Conservation (phyloP, 768 basidiomycete species). For the Podaxis sp. region DNA sequence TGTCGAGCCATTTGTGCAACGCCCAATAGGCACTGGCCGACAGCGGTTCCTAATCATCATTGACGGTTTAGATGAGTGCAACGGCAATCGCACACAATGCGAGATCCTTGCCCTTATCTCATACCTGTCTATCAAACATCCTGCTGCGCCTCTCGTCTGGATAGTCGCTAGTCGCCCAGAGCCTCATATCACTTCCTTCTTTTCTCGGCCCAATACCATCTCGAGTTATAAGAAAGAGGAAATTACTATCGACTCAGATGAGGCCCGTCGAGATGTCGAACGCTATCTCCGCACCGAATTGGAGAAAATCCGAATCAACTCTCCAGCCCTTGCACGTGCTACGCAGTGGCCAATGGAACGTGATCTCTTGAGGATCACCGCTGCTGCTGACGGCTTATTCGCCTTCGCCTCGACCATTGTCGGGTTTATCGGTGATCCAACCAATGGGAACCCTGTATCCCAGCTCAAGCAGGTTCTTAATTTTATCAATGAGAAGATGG, state of each 20-base stretch:
- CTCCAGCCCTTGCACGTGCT: not conserved
- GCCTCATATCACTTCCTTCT: constrained; percentile 19
- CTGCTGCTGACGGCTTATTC: not conserved
- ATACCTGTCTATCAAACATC: not conserved
- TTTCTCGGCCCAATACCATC: not conserved
- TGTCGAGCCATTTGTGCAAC: constrained; percentile 14
- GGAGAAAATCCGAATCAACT: not conserved
- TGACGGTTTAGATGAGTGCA: constrained; percentile 31
- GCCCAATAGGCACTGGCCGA: not conserved
- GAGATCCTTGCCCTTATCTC: constrained; percentile 19
- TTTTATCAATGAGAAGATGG: not conserved
- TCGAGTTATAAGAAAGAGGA: not conserved
- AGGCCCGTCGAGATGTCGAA: constrained; percentile 20
- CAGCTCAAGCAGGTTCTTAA: not conserved
- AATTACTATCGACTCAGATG: constrained; percentile 15
- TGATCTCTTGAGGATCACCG: not conserved
- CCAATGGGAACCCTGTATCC: not conserved
- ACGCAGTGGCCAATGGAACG: not conserved
- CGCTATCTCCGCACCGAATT: constrained; percentile 16
- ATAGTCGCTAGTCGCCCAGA: constrained; percentile 29
- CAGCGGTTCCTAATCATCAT: constrained; percentile 14
- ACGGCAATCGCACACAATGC: constrained; percentile 12
- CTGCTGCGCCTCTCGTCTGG: constrained; percentile 20
- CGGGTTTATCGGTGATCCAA: not conserved
- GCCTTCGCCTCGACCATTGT: not conserved